These are phyloP conservation scores for Paspalum notatum DNA, from an alignment of 176 grass and related monocot species.

Conservation along the genomic window DNA sequence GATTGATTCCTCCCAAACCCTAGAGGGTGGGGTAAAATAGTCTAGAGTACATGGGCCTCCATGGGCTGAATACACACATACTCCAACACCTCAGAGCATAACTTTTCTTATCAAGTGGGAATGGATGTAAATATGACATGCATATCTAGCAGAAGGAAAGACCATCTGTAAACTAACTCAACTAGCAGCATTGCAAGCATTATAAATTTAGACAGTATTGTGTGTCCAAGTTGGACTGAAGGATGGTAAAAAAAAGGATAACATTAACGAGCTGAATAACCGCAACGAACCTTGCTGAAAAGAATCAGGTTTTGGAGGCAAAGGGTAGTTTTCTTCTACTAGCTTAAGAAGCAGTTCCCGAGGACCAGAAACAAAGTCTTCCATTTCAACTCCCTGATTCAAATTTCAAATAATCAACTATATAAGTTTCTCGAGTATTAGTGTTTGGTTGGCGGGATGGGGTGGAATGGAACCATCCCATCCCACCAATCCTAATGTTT, in stretches of 20 bases:
- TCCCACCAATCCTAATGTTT: no score
- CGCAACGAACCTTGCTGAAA: constrained; percentile 65
- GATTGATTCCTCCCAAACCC: no score
- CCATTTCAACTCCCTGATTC: constrained; percentile 90
- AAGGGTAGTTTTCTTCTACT: constrained; percentile 94
- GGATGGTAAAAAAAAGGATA: constrained; percentile 14
- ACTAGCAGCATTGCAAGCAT: constrained; percentile 10
- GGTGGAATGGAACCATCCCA: no score
- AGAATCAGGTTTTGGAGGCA: constrained; percentile 79
- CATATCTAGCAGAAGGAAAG: constrained; percentile 36
- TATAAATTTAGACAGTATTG: constrained; percentile 18
- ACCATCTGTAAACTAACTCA: constrained; percentile 16
- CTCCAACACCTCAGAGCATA: background rate
- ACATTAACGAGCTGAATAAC: constrained; percentile 29
- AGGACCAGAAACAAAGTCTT: constrained; percentile 97
- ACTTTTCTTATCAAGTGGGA: constrained; percentile 7
- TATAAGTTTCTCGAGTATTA: no score
- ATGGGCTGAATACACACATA: no score
- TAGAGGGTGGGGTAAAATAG: no score
- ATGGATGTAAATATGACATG: constrained; percentile 9
- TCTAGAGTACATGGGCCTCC: no score
- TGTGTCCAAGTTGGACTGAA: constrained; percentile 22
- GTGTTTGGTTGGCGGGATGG: no score
- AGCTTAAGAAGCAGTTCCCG: constrained; percentile 96
- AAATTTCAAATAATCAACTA: constrained; percentile 41